These are phyloP conservation scores for Beauveria asiatica DNA, from an alignment of 2,329 filamentous ascomycete genomes.

Conservation along the genomic window DNA sequence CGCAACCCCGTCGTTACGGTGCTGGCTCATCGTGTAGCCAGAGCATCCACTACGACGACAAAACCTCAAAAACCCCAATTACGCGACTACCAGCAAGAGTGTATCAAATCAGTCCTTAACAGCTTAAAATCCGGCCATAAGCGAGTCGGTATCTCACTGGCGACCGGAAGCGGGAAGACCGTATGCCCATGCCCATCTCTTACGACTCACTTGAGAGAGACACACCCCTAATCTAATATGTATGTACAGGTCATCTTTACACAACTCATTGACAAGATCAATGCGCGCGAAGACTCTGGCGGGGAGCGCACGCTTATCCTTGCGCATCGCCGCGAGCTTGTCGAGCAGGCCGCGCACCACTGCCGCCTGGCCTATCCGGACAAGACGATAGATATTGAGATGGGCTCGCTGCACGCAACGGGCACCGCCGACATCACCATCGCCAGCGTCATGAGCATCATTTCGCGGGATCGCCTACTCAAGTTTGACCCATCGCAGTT, in stretches of 20 bases:
- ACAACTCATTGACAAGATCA: conserved; percentile 75
- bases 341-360: conserved; percentile 86
- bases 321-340: conserved; percentile 84
- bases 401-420: conserved; percentile 69
- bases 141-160: conserved; percentile 74
- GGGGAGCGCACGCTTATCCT: conserved; percentile 80
- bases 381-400: conserved; percentile 81
- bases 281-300: conserved; percentile 37
- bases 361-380: conserved; percentile 72
- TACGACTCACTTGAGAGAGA: conserved; percentile 7
- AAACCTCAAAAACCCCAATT: conserved; percentile 40
- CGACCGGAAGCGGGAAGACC: conserved; percentile 84
- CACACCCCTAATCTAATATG: not conserved
- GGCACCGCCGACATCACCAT: conserved; percentile 87
- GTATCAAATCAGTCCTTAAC: conserved; percentile 69
- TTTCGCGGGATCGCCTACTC: conserved; percentile 62
- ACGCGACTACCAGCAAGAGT: conserved; percentile 84
- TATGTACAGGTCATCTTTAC: conserved; percentile 76
- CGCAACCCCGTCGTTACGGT: conserved; percentile 6
- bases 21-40: conserved; percentile 8
- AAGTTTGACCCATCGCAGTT: conserved; percentile 76
- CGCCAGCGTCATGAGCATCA: conserved; percentile 80
- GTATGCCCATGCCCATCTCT: conserved; percentile 34
- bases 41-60: conserved; percentile 2
- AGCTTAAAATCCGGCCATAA: conserved; percentile 65